Evolutionary conservation across 75 land plant species (phyloP), one percentile per base, ranked within the genome.

Genomic region (Pinus albicaulis): DNA sequence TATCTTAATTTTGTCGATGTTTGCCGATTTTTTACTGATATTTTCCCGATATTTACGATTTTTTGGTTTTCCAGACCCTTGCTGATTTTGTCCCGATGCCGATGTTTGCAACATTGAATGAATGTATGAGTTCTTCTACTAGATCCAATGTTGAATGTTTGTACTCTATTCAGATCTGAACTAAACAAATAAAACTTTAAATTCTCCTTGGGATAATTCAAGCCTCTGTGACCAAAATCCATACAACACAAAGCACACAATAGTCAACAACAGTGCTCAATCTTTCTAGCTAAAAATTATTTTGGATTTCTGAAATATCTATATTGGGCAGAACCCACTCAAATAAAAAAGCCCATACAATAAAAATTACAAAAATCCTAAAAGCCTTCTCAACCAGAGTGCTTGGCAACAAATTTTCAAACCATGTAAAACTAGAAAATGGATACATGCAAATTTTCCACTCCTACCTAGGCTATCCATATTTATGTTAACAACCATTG

Each of bases 81-180:
- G n/a, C n/a, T n/a, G n/a, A n/a, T n/a, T n/a, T n/a, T n/a, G n/a
- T n/a, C n/a, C n/a, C n/a, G n/a, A n/a, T n/a, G n/a, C n/a, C n/a
- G n/a, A n/a, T n/a, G n/a, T n/a, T n/a, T n/a, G n/a, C n/a, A n/a
- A n/a, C n/a, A n/a, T n/a, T n/a, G n/a, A n/a, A n/a, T n/a, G n/a
- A n/a, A n/a, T 28, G 23, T 38, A 38, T 7, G 38, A 3, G 19
- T 20, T 68, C 23, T 38, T 68, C n/a, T 38, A 3, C 41, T 68
- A 68, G 71, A 38, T 68, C 71, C 69, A 41, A 68, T 41, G 38
- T 7, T 41, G 7, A 44, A 38, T 38, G 22, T 36, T 20, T 15
- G 16, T 22, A 68, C n/a, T 38, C 38, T 68, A 19, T 22, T 38
- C 71, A 68, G 71, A 68, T 38, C 71, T 68, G 22, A 68, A 15